These are phyloP conservation scores for Lumnitzera racemosa DNA, from an alignment of 345 rosid genomes.

Conservation along the genomic window DNA sequence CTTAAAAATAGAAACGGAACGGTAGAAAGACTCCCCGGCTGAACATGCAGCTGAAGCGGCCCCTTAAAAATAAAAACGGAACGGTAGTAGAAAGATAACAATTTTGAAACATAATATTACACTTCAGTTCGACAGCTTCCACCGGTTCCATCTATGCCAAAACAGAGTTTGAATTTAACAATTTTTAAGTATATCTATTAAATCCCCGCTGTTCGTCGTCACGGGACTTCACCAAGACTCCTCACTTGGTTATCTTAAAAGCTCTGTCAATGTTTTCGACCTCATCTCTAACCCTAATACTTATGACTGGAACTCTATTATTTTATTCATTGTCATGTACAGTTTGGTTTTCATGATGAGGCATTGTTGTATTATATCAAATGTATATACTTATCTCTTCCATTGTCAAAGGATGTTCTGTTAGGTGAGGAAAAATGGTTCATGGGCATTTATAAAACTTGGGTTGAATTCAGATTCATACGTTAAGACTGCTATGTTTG, in stretches of 20 bases:
- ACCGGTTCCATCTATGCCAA: constrained; percentile 4
- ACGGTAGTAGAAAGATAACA: too few relatives aligned
- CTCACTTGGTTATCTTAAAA: constrained; percentile 37
- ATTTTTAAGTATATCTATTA: background rate
- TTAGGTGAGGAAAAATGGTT: constrained; percentile 26
- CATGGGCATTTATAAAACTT: constrained; percentile 53
- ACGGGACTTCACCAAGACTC: constrained; percentile 46
- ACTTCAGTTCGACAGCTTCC: too few relatives aligned
- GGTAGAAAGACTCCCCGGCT: too few relatives aligned
- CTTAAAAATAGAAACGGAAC: too few relatives aligned
- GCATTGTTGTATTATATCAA: constrained; percentile 44
- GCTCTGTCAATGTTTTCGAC: constrained; percentile 46
- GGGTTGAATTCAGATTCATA: constrained; percentile 55
- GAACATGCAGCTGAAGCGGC: too few relatives aligned
- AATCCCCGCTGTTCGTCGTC: constrained; percentile 66
- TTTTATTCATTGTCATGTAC: constrained; percentile 32
- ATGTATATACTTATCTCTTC: constrained; percentile 70
- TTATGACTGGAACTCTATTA: constrained; percentile 53
- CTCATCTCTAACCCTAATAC: constrained; percentile 38
- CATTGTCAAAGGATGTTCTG: constrained; percentile 49
- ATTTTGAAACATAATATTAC: too few relatives aligned
- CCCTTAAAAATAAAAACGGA: too few relatives aligned
- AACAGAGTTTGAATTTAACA: too few relatives aligned
- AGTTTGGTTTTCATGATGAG: constrained; percentile 26
- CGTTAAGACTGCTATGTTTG: constrained; percentile 64